Base-by-base conservation (phyloP, 2,329 filamentous ascomycete species). In the Alternaria brassicae region DNA sequence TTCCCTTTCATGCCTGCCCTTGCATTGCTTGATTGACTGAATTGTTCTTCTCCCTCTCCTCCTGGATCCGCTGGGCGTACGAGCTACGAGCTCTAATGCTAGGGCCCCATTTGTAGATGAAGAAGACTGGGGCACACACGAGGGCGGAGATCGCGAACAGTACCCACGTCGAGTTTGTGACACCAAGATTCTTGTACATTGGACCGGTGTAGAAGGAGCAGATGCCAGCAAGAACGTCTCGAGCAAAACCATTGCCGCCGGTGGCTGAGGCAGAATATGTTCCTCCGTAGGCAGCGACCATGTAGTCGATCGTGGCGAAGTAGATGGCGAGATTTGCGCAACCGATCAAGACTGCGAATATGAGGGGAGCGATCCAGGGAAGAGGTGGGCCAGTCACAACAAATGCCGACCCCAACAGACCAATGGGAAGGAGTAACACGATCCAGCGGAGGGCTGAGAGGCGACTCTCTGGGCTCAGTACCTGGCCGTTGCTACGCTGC, bases 231-330 rank as follows among this genome's bases (percentile, higher is more conserved):
- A 92, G 80, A 72, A 92, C 88, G 71, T 93, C 90, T 63, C 90
- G 83, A 2, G 88, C 83, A 81, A 90, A 92, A 1, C 89, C 90
- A 62, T 93, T 92, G 13, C 90, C 90, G 40, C 90, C 90, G 0
- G 90, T 92, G 0, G 90, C 90, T 0, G 89, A 91, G 1, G 90
- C 90, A 5, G 89, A 86, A 74, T 91, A 92, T 39, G 62, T 66
- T 0, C 86, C 86, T 0, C 90, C 90, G 65, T 92, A 90, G 0
- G 89, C 86, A 40, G 87, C 88, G 13, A 91, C 85, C 87, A 92
- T 91, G 79, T 92, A 92, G 74, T 92, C 89, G 60, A 91, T 90
- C 1, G 89, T 91, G 0, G 88, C 88, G 85, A 90, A 91, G 78
- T 92, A 91, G 56, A 91, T 90, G 27, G 85, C 80, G 61, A 89